Evolutionary conservation across 179 eudicot species (phyloP).

Genomic region (Amaranthus tricolor): DNA sequence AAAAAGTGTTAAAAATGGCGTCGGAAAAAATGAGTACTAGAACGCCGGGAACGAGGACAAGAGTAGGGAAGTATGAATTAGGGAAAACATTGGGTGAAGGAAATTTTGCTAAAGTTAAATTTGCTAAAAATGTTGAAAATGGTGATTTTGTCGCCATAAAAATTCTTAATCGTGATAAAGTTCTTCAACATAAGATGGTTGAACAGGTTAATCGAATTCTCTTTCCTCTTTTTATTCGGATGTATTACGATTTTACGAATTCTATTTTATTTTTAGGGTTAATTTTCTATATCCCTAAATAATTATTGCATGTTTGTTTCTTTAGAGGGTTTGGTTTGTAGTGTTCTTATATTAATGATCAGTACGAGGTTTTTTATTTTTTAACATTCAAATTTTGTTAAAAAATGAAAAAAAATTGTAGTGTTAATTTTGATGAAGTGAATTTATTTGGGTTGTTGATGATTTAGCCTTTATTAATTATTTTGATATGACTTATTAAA

Average conservation of each 20-base stretch:
- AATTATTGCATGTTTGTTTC: neutral
- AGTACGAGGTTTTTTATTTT: neutral
- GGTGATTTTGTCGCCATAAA: constrained; percentile 68
- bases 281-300: too few species aligned
- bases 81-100: constrained; percentile 83
- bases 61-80: constrained; percentile 74
- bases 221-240: neutral
- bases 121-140: constrained; percentile 50
- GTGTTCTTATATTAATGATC: neutral
- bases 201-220: constrained; percentile 53
- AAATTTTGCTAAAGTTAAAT: constrained; percentile 77
- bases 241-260: neutral
- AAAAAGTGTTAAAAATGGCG: neutral
- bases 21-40: constrained; percentile 32
- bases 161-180: constrained; percentile 59
- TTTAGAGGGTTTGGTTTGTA: neutral
- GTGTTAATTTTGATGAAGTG: neutral
- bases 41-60: constrained; percentile 40
- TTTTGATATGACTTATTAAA: neutral
- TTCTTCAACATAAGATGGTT: constrained; percentile 69
- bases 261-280: too few species aligned
- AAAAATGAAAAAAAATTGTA: neutral
- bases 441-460: neutral
- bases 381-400: neutral
- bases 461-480: neutral